Percentiles rank a stretch among this genome's conserved stretches.
Evolutionary conservation across 116 monocot genomes (phyloP).

Genomic region (Zostera marina): DNA sequence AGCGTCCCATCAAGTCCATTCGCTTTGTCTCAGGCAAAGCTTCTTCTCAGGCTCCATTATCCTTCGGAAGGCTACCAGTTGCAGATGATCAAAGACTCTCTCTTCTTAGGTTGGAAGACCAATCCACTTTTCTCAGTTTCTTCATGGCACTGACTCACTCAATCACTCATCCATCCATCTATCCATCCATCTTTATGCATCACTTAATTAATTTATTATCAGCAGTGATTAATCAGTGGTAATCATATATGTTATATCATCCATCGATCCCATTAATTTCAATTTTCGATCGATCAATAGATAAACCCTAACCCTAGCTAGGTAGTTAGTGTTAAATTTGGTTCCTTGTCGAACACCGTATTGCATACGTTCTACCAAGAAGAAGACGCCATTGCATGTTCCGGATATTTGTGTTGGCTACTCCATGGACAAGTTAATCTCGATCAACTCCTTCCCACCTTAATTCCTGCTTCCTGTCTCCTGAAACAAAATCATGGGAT

Average conservation of each 20-base stretch:
- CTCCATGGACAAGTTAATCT: slow-evolving; percentile 24
- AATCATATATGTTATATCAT: too few species aligned
- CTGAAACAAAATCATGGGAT: slow-evolving; percentile 71
- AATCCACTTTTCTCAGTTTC: slow-evolving; percentile 89
- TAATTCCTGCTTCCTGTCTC: slow-evolving; percentile 68
- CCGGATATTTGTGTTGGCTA: slow-evolving; percentile 36
- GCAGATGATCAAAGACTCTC: slow-evolving; percentile 35
- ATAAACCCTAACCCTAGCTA: too few species aligned
- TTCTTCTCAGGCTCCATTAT: slow-evolving; percentile 73
- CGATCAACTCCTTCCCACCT: slow-evolving; percentile 14
- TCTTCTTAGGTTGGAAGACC: slow-evolving; percentile 80
- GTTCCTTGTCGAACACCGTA: slow-evolving; percentile 19
- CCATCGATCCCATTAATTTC: too few species aligned
- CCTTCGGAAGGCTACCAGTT: slow-evolving; percentile 84
- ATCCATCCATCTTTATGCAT: slow-evolving; percentile 2
- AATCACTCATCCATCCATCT: too few species aligned
- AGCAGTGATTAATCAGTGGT: too few species aligned
- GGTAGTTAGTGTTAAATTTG: too few species aligned
- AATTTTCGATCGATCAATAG: too few species aligned
- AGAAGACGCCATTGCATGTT: slow-evolving; percentile 46
- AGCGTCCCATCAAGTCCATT: slow-evolving; percentile 36
- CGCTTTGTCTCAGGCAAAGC: slow-evolving; percentile 69
- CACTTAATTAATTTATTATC: slow-evolving; percentile 3
- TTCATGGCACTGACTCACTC: slow-evolving; percentile 67
- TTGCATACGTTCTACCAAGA: slow-evolving; percentile 31